These are phyloP conservation scores for Sclerotinia minor DNA, from an alignment of 2,329 filamentous ascomycete species.

Conservation along the genomic window DNA sequence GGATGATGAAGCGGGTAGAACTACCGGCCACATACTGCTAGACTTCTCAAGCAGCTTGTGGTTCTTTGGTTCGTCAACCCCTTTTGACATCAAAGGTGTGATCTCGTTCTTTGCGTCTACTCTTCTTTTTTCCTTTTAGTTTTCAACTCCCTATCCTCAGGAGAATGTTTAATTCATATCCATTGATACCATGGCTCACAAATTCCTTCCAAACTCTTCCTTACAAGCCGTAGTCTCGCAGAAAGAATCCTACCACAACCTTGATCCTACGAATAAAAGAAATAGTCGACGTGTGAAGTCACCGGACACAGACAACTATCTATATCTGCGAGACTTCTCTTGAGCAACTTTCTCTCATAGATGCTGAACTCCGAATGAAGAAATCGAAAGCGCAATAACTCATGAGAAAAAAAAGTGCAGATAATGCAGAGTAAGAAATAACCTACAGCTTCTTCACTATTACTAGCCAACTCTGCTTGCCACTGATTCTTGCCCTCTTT, in stretches of 20 bases:
- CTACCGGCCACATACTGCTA: no score
- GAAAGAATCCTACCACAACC: background rate
- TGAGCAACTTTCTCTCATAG: background rate
- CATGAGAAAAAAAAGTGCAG: background rate
- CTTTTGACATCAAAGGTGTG: background rate
- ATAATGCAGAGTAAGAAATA: constrained; percentile 25
- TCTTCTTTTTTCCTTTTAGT: background rate
- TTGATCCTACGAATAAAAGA: background rate
- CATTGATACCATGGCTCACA: background rate
- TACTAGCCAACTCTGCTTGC: constrained; percentile 74
- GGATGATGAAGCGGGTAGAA: background rate
- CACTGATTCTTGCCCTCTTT: constrained; percentile 70
- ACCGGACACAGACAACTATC: background rate
- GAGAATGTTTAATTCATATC: background rate
- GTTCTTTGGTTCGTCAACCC: background rate
- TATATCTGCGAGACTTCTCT: constrained; percentile 9
- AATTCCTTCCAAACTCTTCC: no score
- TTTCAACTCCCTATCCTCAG: background rate
- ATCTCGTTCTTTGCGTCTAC: background rate
- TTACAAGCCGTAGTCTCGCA: background rate
- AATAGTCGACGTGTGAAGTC: background rate
- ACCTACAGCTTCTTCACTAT: constrained; percentile 73
- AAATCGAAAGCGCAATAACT: background rate
- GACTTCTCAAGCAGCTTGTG: no score
- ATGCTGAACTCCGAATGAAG: background rate